Evolutionary conservation across 2,329 filamentous ascomycete genomes (phyloP), one percentile per base, ranked within the genome.

Genomic region (Berkeleyomyces rouxiae): DNA sequence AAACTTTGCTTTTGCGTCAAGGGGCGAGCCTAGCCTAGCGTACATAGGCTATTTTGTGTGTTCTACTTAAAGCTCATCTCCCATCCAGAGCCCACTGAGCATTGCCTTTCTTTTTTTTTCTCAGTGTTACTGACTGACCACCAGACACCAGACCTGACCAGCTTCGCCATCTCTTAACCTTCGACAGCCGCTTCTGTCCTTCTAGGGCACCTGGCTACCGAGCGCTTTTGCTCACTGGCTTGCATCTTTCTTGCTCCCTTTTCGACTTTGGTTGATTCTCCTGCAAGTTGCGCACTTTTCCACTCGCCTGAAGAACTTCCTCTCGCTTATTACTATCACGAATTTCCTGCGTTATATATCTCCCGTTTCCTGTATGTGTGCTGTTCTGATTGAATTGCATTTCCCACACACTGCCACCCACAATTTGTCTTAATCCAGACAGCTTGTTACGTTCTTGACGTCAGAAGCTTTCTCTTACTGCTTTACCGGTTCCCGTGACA

Each of bases 171-270:
- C 58, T 43, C 51, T 53, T 64, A 39, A 55, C 43, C 40, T 59
- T 42, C 31, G 57, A 64, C 55, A 61, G 63, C 59, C 63, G 40
- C 53, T 64, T 62, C 63, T 61, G 63, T 64, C 63, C 63, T 64
- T 64, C 60, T 59, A 51, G 63, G 63, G 63, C 63, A 64, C 57
- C 63, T 59, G 63, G 63, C 63, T 64, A 64, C 63, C 63, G 63
- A 64, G 63, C 63, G 55, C 59, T 64, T 64, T 58, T 62, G 65
- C 62, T 65, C 65, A 66, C 63, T 61, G 58, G 66, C 66, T 63
- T 59, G 64, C 42, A 46, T 64, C 46, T 62, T 66, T 61, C 53
- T 57, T 61, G 13, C 36, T 42, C 62, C 51, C 62, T 66, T 55
- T 57, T 51, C 58, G 16, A 46, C 58, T 47, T 65, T 61, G 64